A percentile compares a stretch with the other conserved stretches of the same genome.
These are phyloP conservation scores for Wickerhamomyces silvicola DNA, from an alignment of 805 yeast species.

Conservation along the genomic window DNA sequence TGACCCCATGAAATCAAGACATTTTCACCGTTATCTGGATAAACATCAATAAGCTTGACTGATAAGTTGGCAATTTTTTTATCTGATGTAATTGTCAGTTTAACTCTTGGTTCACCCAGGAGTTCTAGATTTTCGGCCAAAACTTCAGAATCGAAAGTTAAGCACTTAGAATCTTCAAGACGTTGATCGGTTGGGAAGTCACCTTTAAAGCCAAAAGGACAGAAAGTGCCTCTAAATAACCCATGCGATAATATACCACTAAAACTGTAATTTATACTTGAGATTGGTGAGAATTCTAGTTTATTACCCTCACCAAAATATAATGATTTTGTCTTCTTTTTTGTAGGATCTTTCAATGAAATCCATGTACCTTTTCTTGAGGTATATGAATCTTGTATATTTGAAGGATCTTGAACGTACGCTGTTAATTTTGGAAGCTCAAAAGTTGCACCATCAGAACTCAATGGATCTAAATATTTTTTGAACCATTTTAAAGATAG, in stretches of 20 bases:
- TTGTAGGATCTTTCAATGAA: conserved; percentile 18
- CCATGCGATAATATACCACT: conserved; percentile 36
- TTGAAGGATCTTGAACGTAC: conserved; percentile 37
- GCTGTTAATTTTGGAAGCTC: conserved; percentile 32
- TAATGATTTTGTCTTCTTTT: conserved; percentile 10
- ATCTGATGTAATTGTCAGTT: conserved; percentile 29
- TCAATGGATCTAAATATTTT: conserved; percentile 29
- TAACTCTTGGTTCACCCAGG: conserved; percentile 33
- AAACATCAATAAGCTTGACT: conserved; percentile 33
- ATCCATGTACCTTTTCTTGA: conserved; percentile 36
- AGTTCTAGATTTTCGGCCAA: conserved; percentile 22
- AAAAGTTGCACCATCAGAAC: conserved; percentile 16
- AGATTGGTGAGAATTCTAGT: neutral
- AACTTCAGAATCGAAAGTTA: conserved; percentile 28
- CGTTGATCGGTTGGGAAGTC: conserved; percentile 41
- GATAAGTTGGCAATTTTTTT: conserved; percentile 33
- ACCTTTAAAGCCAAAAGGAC: conserved; percentile 41
- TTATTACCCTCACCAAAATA: conserved; percentile 12
- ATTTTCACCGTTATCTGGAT: conserved; percentile 27
- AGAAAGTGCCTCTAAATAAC: conserved; percentile 36
- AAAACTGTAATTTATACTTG: conserved; percentile 13
- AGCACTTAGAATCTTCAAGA: conserved; percentile 34
- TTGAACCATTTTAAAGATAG: conserved; percentile 35
- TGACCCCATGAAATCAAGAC: conserved; percentile 41
- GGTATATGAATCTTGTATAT: conserved; percentile 31